These are phyloP conservation scores for Rhodotorula sphaerocarpa DNA, from an alignment of 768 basidiomycete genomes.

Conservation along the genomic window DNA sequence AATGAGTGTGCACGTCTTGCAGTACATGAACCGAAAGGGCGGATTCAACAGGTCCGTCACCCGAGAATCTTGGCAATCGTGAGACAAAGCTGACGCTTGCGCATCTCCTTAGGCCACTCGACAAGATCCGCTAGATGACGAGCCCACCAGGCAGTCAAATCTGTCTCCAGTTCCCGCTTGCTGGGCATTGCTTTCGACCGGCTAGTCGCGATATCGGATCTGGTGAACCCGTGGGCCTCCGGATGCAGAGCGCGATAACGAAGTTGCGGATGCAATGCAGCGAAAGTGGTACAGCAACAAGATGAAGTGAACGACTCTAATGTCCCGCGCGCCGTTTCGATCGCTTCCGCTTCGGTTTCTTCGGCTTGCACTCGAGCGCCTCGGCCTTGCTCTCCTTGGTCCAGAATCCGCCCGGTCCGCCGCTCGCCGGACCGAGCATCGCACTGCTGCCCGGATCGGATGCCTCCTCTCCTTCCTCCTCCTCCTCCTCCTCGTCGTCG, in stretches of 20 bases:
- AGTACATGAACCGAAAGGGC: conserved; percentile 93
- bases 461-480: neutral
- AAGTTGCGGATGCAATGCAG: too few species aligned
- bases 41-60: conserved; percentile 68
- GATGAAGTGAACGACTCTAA: neutral
- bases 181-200: too few species aligned
- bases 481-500: neutral
- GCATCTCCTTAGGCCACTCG: conserved; percentile 60
- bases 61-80: too few species aligned
- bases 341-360: conserved; percentile 3
- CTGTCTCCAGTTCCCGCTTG: too few species aligned
- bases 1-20: too few species aligned
- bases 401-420: neutral
- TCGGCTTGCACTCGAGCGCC: neutral
- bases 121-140: conserved; percentile 98
- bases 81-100: neutral
- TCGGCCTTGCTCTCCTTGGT: too few species aligned
- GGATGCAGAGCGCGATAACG: too few species aligned
- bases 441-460: neutral
- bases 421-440: neutral
- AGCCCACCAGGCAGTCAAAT: too few species aligned
- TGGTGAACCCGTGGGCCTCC: too few species aligned
- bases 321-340: conserved; percentile 4
- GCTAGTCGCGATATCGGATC: too few species aligned
- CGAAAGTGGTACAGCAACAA: neutral